A percentile compares a stretch with the other conserved stretches of the same genome.
phyloP scores from a whole-genome alignment of 2,329 filamentous ascomycete species.

The Neodidymelliopsis sp. region DNA sequence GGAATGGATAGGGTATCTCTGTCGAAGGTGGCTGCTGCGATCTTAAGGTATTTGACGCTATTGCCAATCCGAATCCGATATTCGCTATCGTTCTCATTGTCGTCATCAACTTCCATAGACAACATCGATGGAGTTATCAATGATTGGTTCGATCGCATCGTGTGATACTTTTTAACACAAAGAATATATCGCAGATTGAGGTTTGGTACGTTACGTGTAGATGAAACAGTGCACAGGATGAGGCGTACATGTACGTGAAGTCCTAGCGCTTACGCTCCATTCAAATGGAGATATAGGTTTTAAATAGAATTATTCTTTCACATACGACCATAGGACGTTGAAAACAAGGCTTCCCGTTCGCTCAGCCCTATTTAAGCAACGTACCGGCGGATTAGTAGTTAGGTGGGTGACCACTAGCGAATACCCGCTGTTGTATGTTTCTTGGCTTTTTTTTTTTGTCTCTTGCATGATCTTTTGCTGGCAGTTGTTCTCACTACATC shows the following conservation, averaged over 20 bases:
- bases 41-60: constrained; percentile 16
- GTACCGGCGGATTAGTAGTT: too few relatives aligned
- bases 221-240: neutral
- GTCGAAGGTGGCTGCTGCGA: constrained; percentile 15
- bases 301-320: too few relatives aligned
- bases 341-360: too few relatives aligned
- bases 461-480: too few relatives aligned
- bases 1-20: constrained; percentile 20
- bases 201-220: neutral
- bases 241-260: neutral
- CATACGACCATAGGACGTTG: too few relatives aligned
- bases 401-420: too few relatives aligned
- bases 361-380: too few relatives aligned
- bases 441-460: too few relatives aligned
- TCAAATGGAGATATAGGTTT: too few relatives aligned
- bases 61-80: constrained; percentile 17
- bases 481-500: too few relatives aligned
- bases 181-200: neutral
- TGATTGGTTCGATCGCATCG: neutral
- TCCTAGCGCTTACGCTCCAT: too few relatives aligned
- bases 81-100: constrained; percentile 17
- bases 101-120: constrained; percentile 20
- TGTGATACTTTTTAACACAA: neutral
- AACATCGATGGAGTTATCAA: constrained; percentile 3
- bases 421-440: too few relatives aligned